Conservation (phyloP, 2,329 filamentous ascomycete genomes). For the Calonectria crousiana region DNA sequence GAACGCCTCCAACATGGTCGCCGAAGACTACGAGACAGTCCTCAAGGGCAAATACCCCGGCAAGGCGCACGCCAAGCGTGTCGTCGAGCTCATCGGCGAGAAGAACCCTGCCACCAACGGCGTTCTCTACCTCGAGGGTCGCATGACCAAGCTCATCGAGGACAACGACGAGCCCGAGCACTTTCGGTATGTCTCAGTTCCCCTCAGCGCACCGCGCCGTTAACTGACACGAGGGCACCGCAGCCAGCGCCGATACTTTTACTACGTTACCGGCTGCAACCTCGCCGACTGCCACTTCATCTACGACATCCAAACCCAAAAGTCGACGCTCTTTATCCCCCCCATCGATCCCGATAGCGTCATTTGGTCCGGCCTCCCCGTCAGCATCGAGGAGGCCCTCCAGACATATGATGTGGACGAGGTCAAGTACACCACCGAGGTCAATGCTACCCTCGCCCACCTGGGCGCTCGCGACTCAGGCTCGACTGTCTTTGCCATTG, state of each 20-base stretch:
- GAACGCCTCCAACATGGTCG: constrained; percentile 47
- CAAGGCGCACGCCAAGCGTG: constrained; percentile 86
- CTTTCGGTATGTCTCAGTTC: constrained; percentile 72
- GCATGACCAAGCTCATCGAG: constrained; percentile 84
- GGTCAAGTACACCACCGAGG: constrained; percentile 77
- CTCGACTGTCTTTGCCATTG: constrained; percentile 78
- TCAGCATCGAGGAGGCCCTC: constrained; percentile 81
- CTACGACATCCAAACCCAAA: constrained; percentile 81
- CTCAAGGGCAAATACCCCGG: constrained; percentile 80
- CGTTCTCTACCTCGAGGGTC: constrained; percentile 89
- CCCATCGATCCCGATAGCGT: constrained; percentile 89
- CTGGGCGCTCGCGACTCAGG: constrained; percentile 54
- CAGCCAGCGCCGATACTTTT: constrained; percentile 92
- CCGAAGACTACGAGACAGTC: constrained; percentile 62
- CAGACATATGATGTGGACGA: constrained; percentile 84
- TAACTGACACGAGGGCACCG: constrained; percentile 6
- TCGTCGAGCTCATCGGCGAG: constrained; percentile 81
- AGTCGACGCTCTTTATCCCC: constrained; percentile 90
- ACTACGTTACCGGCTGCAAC: constrained; percentile 89
- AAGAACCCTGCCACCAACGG: constrained; percentile 74
- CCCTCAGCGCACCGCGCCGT: neutral
- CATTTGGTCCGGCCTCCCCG: constrained; percentile 91
- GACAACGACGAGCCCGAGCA: constrained; percentile 88
- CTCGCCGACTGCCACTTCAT: constrained; percentile 84
- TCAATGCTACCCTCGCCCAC: constrained; percentile 78